phyloP scores from a whole-genome alignment of 148 eudicot genomes.

The Rheum nobile region DNA sequence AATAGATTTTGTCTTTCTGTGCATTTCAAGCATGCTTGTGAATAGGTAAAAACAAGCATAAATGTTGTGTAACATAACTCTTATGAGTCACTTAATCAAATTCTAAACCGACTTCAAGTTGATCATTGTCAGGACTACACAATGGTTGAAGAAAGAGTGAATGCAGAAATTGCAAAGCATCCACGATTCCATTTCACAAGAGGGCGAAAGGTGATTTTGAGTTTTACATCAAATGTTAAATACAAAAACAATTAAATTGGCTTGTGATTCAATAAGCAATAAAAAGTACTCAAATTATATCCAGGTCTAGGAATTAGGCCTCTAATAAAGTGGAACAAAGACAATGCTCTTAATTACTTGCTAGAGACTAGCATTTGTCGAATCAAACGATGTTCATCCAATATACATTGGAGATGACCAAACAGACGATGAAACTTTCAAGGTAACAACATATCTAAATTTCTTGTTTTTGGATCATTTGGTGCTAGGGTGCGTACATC shows the following conservation, averaged over 20 bases:
- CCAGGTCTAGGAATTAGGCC: constrained; percentile 67
- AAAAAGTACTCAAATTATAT: background rate
- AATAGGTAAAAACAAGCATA: constrained; percentile 33
- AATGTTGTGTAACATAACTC: background rate
- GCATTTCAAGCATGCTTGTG: constrained; percentile 39
- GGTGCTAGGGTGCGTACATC: no score
- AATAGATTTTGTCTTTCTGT: constrained; percentile 55
- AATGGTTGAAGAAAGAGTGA: constrained; percentile 27
- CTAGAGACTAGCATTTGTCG: constrained; percentile 33
- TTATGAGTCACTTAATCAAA: background rate
- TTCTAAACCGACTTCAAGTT: background rate
- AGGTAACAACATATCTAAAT: constrained; percentile 19
- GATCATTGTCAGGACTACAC: constrained; percentile 22
- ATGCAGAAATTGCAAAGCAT: constrained; percentile 21
- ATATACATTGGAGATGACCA: constrained; percentile 60
- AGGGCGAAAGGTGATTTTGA: constrained; percentile 37
- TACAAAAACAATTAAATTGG: background rate
- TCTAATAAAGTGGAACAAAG: constrained; percentile 54
- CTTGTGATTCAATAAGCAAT: no score
- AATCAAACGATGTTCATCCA: constrained; percentile 40
- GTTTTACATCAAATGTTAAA: background rate
- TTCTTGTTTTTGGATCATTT: no score
- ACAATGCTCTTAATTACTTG: constrained; percentile 50
- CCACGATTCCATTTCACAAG: constrained; percentile 33
- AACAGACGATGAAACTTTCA: constrained; percentile 70